Percentiles rank a stretch among this genome's conserved stretches.
Conservation (phyloP, 768 basidiomycete genomes). For the Boletus insuetus region DNA sequence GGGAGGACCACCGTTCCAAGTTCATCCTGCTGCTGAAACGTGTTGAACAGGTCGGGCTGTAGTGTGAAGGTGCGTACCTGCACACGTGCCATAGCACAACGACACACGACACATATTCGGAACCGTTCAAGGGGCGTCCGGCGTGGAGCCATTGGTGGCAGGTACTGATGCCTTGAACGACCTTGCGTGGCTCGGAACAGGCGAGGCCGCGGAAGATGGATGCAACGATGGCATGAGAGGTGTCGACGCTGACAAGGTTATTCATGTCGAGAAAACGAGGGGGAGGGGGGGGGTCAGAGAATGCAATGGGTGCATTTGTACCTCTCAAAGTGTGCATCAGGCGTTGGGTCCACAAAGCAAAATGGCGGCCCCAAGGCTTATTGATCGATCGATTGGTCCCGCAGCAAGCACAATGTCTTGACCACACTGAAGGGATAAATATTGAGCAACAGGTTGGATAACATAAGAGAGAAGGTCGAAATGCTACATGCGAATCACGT, state of each 20-base stretch:
- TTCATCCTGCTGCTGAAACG: too few relatives aligned
- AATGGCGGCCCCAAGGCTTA: too few relatives aligned
- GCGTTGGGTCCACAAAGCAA: too few relatives aligned
- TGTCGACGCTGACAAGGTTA: neutral
- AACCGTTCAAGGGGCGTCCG: constrained; percentile 49
- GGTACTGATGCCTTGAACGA: constrained; percentile 44
- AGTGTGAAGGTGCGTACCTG: constrained; percentile 39
- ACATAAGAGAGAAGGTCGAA: constrained; percentile 13
- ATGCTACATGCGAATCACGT: constrained; percentile 16
- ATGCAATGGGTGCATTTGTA: constrained; percentile 5
- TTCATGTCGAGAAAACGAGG: neutral
- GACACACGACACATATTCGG: constrained; percentile 38
- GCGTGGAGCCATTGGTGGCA: constrained; percentile 39
- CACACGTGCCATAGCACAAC: constrained; percentile 82
- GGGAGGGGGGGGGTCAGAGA: neutral
- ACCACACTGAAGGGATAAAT: neutral
- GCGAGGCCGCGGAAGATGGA: neutral
- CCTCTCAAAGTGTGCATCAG: neutral
- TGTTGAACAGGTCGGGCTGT: neutral
- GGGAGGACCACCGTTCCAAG: too few relatives aligned
- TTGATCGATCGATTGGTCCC: neutral
- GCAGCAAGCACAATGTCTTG: neutral
- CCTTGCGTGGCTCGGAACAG: neutral
- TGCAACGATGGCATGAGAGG: neutral
- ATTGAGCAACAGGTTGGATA: constrained; percentile 1